These are phyloP conservation scores for Closterium sp. DNA, from an alignment of 139 green algal species.

Conservation along the genomic window DNA sequence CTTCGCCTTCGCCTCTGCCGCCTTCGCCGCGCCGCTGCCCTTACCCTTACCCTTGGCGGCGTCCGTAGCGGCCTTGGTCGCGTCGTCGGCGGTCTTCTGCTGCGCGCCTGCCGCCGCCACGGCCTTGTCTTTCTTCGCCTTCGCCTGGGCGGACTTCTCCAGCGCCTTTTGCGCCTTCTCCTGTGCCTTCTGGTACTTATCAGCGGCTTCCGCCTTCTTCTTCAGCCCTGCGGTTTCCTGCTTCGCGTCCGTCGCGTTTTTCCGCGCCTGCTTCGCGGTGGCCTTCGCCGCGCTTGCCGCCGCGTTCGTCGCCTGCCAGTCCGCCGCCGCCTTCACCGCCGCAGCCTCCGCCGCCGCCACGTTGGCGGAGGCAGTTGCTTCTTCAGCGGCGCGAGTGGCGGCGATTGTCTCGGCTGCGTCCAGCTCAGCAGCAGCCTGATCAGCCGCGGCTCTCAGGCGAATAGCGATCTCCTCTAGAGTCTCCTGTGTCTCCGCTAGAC, in stretches of 20 bases:
- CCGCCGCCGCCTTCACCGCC: neutral
- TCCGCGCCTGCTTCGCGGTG: neutral
- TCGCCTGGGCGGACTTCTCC: neutral
- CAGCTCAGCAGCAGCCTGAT: neutral
- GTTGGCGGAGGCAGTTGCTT: neutral
- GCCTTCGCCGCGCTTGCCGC: neutral
- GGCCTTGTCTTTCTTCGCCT: neutral
- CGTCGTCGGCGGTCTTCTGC: neutral
- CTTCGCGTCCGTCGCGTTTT: constrained; percentile 2
- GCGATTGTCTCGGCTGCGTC: neutral
- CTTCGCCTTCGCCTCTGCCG: neutral
- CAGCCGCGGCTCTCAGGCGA: neutral
- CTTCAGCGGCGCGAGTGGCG: neutral
- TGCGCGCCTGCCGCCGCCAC: neutral
- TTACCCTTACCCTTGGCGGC: neutral
- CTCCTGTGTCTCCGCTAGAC: neutral
- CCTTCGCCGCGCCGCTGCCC: neutral
- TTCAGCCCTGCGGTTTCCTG: neutral
- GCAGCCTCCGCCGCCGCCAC: neutral
- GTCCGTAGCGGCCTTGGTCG: neutral
- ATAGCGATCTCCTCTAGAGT: neutral
- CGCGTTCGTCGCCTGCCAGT: neutral
- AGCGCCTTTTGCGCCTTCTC: neutral
- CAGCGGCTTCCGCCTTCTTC: neutral
- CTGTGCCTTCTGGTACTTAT: neutral